Conservation (phyloP, 257 asterid species). For the Gentiana dahurica region DNA sequence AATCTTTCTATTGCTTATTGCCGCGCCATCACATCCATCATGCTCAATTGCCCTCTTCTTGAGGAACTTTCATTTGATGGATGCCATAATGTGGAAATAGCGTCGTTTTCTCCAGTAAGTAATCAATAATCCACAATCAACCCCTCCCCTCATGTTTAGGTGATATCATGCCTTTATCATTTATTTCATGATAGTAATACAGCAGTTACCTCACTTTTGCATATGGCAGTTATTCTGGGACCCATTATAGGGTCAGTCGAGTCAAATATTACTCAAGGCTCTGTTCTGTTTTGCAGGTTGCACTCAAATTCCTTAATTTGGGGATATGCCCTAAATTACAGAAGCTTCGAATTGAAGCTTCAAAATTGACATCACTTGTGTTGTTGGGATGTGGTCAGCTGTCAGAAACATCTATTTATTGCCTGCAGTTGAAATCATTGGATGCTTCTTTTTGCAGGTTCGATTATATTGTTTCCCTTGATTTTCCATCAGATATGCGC, state of each 20-base stretch:
- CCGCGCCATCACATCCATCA: conserved; percentile 76
- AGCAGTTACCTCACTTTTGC: too few relatives aligned
- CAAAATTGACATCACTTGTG: conserved; percentile 79
- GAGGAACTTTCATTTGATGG: conserved; percentile 86
- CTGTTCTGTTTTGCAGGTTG: conserved; percentile 52
- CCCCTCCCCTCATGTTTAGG: background rate
- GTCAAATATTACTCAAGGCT: background rate
- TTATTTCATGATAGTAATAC: too few relatives aligned
- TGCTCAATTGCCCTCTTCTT: conserved; percentile 69
- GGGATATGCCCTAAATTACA: conserved; percentile 94
- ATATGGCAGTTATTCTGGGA: background rate
- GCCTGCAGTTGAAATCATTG: conserved; percentile 83
- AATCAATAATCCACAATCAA: background rate
- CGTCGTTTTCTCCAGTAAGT: conserved; percentile 84
- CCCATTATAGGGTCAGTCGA: too few relatives aligned
- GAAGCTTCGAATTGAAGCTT: conserved; percentile 68
- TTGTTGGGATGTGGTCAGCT: conserved; percentile 94
- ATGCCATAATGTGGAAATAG: conserved; percentile 91
- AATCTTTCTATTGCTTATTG: conserved; percentile 93
- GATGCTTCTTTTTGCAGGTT: conserved; percentile 99
- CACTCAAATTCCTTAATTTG: conserved; percentile 80
- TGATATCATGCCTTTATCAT: background rate
- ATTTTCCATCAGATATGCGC: background rate
- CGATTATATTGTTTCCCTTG: background rate
- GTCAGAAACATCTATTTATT: conserved; percentile 65